phyloP scores from a whole-genome alignment of 2,329 filamentous ascomycete genomes.

The Cladosporium sp. region DNA sequence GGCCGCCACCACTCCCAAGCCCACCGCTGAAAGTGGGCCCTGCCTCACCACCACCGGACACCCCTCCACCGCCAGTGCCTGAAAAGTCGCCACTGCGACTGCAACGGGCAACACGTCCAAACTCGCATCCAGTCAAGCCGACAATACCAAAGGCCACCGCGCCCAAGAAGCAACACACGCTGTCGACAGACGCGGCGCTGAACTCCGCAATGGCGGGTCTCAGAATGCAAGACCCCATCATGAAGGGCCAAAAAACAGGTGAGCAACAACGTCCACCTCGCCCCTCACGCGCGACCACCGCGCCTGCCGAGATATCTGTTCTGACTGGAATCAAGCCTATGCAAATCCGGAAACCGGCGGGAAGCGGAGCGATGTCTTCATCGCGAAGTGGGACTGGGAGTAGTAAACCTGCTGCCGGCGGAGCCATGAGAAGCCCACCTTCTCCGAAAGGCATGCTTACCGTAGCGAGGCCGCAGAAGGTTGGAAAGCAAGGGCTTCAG shows the following conservation, averaged over 20 bases:
- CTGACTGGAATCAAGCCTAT: conserved; percentile 11
- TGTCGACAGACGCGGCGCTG: conserved; percentile 6
- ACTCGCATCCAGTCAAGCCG: conserved; percentile 1
- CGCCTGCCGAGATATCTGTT: conserved; percentile 1
- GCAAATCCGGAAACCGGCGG: conserved; percentile 6
- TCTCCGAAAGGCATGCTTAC: background rate
- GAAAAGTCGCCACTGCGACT: conserved; percentile 15
- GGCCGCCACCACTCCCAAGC: conserved; percentile 9
- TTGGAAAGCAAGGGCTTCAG: conserved; percentile 1
- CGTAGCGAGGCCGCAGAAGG: background rate
- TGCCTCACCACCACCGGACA: conserved; percentile 3
- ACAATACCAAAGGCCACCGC: background rate
- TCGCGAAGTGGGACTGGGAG: conserved; percentile 14
- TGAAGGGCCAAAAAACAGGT: conserved; percentile 7
- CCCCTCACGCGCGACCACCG: conserved; percentile 1
- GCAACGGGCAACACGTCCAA: background rate
- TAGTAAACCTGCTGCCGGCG: background rate
- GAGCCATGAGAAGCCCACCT: background rate
- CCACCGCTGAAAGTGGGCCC: background rate
- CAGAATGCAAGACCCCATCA: conserved; percentile 9
- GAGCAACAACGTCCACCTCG: conserved; percentile 13
- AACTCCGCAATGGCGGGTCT: conserved; percentile 8
- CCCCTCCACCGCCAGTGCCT: conserved; percentile 18
- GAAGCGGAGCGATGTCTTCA: conserved; percentile 9
- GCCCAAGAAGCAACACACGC: conserved; percentile 6